A percentile compares a stretch with the other conserved stretches of the same genome.
phyloP scores from a whole-genome alignment of 2,329 filamentous ascomycete genomes.

The Fusarium piperis region DNA sequence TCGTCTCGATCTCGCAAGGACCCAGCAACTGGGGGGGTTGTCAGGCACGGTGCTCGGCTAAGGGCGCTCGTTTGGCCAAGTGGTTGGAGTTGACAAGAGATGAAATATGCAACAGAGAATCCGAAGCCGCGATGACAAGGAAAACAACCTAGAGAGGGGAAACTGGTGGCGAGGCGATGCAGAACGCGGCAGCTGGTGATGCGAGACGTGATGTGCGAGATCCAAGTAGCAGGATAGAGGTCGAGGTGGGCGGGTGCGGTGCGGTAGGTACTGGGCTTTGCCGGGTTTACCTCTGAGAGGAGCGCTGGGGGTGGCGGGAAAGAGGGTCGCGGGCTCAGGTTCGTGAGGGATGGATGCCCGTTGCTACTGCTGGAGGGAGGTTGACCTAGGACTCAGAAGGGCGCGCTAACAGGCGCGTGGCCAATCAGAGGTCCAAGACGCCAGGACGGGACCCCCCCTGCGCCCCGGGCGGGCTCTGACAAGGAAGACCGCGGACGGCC shows the following conservation, averaged over 20 bases:
- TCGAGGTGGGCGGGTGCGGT: conserved; percentile 33
- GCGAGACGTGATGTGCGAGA: conserved; percentile 34
- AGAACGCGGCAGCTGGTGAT: conserved; percentile 32
- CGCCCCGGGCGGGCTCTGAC: conserved; percentile 15
- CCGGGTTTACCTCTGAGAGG: conserved; percentile 22
- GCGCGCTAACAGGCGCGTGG: conserved; percentile 35
- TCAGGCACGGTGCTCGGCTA: conserved; percentile 20
- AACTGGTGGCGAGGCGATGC: conserved; percentile 24
- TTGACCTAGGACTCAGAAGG: conserved; percentile 37
- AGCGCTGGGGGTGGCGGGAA: conserved; percentile 40
- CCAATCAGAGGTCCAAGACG: conserved; percentile 35
- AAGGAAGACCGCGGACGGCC: conserved; percentile 39
- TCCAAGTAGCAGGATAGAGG: conserved; percentile 34
- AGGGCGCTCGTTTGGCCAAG: conserved; percentile 20
- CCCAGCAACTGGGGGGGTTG: conserved; percentile 22
- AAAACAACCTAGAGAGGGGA: conserved; percentile 12
- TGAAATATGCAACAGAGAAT: conserved; percentile 12
- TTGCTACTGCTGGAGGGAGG: conserved; percentile 42
- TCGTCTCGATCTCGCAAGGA: conserved; percentile 39
- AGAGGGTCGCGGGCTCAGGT: conserved; percentile 34
- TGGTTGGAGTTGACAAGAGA: conserved; percentile 14
- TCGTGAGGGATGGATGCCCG: conserved; percentile 41
- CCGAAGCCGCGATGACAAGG: neutral
- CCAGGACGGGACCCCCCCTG: conserved; percentile 18
- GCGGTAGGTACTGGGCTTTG: conserved; percentile 29